Conservation (phyloP, 805 yeast species). For the Saccharomycopsis lassenensis region DNA sequence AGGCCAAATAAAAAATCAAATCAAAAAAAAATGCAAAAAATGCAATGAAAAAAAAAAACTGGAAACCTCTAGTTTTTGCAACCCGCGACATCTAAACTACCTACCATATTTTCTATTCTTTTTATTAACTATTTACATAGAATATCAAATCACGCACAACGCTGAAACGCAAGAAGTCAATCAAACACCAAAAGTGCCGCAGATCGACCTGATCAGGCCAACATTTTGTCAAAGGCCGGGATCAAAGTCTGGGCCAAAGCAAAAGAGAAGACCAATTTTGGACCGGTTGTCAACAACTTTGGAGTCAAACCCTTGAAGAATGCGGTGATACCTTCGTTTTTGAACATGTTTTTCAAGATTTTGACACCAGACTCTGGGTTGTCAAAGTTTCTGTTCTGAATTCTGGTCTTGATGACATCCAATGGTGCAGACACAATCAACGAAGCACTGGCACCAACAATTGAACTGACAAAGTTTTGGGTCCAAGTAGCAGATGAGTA, state of each 20-base stretch:
- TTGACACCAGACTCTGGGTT: constrained; percentile 91
- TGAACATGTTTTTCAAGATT: constrained; percentile 85
- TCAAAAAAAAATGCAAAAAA: too few species aligned
- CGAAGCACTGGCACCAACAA: constrained; percentile 94
- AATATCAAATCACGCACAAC: too few species aligned
- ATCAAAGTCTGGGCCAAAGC: constrained; percentile 95
- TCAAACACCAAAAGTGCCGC: too few species aligned
- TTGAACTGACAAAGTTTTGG: constrained; percentile 90
- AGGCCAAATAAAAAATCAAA: too few species aligned
- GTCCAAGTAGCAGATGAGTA: constrained; percentile 88
- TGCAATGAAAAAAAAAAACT: too few species aligned
- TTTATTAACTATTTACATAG: not conserved
- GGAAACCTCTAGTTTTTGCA: too few species aligned
- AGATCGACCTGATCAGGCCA: not conserved
- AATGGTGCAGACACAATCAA: constrained; percentile 94
- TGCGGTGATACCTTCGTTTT: constrained; percentile 79
- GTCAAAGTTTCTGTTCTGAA: constrained; percentile 92
- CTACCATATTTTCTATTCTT: not conserved
- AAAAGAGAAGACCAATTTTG: constrained; percentile 94
- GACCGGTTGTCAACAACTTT: constrained; percentile 93
- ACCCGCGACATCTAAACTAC: too few species aligned
- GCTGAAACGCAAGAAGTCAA: too few species aligned
- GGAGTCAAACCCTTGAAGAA: constrained; percentile 97
- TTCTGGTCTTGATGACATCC: constrained; percentile 97
- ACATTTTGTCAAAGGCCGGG: constrained; percentile 80